Evolutionary conservation across 2,329 filamentous ascomycete species (phyloP).

Genomic region (Bipolaris victoriae): DNA sequence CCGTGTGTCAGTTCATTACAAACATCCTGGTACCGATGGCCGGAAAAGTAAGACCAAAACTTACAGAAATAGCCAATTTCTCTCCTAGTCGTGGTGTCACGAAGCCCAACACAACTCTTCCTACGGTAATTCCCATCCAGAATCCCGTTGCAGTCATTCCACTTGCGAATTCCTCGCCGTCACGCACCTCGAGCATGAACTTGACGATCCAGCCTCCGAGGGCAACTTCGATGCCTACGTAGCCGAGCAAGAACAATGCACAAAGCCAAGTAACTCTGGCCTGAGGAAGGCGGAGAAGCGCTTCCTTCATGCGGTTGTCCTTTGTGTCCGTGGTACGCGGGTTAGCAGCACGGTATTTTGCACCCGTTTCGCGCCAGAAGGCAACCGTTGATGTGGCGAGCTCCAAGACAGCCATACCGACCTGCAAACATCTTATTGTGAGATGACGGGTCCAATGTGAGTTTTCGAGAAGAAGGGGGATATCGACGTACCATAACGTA

Average conservation of each 20-base stretch:
- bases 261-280: slow-evolving; percentile 73
- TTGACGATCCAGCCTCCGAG: slow-evolving; percentile 82
- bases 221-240: slow-evolving; percentile 79
- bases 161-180: slow-evolving; percentile 71
- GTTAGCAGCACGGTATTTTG: slow-evolving; percentile 61
- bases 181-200: slow-evolving; percentile 78
- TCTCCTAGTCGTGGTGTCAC: slow-evolving; percentile 76
- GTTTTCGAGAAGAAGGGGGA: neutral
- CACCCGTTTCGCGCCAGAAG: slow-evolving; percentile 69
- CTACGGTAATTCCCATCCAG: slow-evolving; percentile 81
- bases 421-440: slow-evolving; percentile 34
- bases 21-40: neutral
- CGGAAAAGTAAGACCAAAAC: slow-evolving; percentile 14
- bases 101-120: slow-evolving; percentile 75
- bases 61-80: slow-evolving; percentile 60
- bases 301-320: slow-evolving; percentile 59
- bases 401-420: slow-evolving; percentile 64
- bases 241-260: slow-evolving; percentile 75
- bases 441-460: neutral
- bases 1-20: neutral
- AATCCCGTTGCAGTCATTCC: slow-evolving; percentile 81
- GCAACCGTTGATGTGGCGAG: slow-evolving; percentile 57
- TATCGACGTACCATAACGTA: slow-evolving; percentile 69
- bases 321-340: slow-evolving; percentile 52
- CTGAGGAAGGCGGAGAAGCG: slow-evolving; percentile 54